Evolutionary conservation across 139 green algal species (phyloP).

Genomic region (Micractinium conductrix): DNA sequence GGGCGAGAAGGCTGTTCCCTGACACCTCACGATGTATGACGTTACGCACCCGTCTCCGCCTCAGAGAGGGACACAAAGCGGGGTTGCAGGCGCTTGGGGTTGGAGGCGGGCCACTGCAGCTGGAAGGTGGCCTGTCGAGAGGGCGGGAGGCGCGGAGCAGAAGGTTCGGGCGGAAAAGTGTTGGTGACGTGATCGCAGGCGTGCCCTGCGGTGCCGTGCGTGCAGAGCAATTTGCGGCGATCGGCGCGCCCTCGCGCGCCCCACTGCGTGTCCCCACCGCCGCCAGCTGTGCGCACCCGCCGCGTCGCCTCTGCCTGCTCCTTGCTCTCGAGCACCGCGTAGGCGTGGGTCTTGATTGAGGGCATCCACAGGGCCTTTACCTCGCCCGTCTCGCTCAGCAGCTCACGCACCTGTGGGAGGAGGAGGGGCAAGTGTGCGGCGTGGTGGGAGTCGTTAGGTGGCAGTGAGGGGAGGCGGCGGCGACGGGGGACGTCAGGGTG

Average conservation of each 20-base stretch:
- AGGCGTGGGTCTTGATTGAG: slow-evolving; percentile 80
- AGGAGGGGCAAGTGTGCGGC: background rate
- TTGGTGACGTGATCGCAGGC: no score
- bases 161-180: no score
- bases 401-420: slow-evolving; percentile 37
- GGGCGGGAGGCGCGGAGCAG: background rate
- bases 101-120: slow-evolving; percentile 58
- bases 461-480: background rate
- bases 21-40: no score
- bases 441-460: no score
- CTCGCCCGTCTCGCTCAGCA: slow-evolving; percentile 61
- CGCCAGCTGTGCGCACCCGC: slow-evolving; percentile 17
- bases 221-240: no score
- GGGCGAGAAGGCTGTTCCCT: no score
- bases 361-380: slow-evolving; percentile 85
- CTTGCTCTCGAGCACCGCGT: slow-evolving; percentile 65
- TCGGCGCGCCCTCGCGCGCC: no score
- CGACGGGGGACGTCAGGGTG: background rate
- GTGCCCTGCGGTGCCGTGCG: no score
- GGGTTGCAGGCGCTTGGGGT: slow-evolving; percentile 53
- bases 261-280: no score
- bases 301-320: slow-evolving; percentile 65
- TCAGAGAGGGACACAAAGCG: slow-evolving; percentile 55
- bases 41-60: slow-evolving; percentile 52
- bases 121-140: slow-evolving; percentile 20